Evolutionary conservation across 2,329 filamentous ascomycete genomes (phyloP), one percentile per base, ranked within the genome.

Genomic region (Fusarium sp.): DNA sequence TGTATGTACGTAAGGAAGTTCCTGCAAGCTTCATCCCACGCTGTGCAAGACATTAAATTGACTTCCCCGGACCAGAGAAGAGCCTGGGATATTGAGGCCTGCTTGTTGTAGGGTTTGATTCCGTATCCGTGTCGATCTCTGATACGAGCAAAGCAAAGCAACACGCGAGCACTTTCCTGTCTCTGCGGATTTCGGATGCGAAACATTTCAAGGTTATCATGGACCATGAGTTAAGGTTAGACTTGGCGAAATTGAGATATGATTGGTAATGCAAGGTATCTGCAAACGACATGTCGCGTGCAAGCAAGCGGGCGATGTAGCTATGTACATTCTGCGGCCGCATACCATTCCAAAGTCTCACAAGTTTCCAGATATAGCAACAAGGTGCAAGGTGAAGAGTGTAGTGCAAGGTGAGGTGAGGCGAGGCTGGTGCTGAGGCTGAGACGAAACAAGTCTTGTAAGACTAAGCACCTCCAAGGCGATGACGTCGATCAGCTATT

Each of bases 141-240:
- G 59, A 54, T 56, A 51, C 29, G 23, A 57, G 59, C 39, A n/a
- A 35, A 57, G 59, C 39, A n/a, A 35, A 35, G 33, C 33, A 46
- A 53, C 63, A 63, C 66, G 64, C 68, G 60, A 70, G 63, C 60
- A 58, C 54, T 55, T 70, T 70, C 67, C 61, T 41, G 5, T 59
- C 27, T 47, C 35, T 52, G 37, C 6, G 20, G 8, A 50, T 40
- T n/a, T 29, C 55, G 18, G 37, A 69, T 55, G 29, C 42, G 27
- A 55, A 57, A 45, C 52, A 51, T 53, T 55, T 62, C 31, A 67
- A 45, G 29, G 37, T 37, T 21, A 43, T 51, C 66, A 69, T 66
- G 52, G 61, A 43, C 66, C 66, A 40, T 14, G 20, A 52, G 46
- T 56, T 39, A 35, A 65, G 39, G 36, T 63, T 58, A 46, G 23